Evolutionary conservation across 169 alveolate species (phyloP), one percentile per base, ranked within the genome.

Genomic region (Babesia ovata): DNA sequence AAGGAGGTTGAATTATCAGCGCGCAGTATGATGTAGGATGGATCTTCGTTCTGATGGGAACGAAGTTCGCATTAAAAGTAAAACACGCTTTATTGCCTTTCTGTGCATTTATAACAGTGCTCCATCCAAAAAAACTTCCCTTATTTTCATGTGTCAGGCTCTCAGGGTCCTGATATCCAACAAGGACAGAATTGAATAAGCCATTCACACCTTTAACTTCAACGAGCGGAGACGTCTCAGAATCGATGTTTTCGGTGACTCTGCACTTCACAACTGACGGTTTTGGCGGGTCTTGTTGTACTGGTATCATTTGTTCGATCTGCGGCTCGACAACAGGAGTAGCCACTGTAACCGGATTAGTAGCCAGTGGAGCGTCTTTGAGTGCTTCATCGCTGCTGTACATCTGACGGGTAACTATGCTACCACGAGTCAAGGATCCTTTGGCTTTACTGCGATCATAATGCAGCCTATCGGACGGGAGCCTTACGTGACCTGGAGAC

Each of bases 101-200:
- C 6, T 9, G 75, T 11, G 65, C 74, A 26, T 28, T 50, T 22
- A 54, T 42, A 6, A 53, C 48, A 3, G 70, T 67, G 54, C 75
- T 63, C 89, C 89, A 82, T 33, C 89, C 89, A 33, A 62, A 82
- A 17, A 82, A n/a, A 33, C 89, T 73, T 10, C 84, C 89, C 28
- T 82, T 82, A 67, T 82, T 73, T 24, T 70, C 79, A n/a, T 86
- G 71, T 16, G n/a, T 53, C 29, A 14, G n/a, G 46, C 53, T 46
- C 44, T 48, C 49, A 26, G 71, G 89, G 17, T 33, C 44, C 48
- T 82, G 73, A 42, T 82, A 82, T 36, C 89, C 89, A 58, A 82
- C 72, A 54, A 82, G 39, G 9, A 73, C 48, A 14, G 86, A 49
- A 39, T 74, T 82, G 79, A 48, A 82, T 54, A 57, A 36, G 3